Base-by-base conservation (phyloP, 768 basidiomycete genomes). In the Pseudohyphozyma bogoriensis region DNA sequence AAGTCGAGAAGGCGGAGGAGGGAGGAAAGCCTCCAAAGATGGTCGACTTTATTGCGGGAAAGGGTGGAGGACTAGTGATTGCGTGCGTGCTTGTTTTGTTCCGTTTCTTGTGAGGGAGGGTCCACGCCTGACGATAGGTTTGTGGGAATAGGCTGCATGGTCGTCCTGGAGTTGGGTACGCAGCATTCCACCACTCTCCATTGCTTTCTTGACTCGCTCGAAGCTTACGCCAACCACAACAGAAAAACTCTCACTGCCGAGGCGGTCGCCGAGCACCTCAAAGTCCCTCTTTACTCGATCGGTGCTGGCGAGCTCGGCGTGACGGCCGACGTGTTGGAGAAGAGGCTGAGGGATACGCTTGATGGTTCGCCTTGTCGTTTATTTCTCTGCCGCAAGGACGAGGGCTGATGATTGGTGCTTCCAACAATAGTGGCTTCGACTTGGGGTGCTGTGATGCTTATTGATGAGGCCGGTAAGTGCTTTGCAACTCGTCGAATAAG, bases 221-320 rank as follows among this genome's bases (percentile, higher is more conserved):
- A 18, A 36, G 51, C 24, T 40, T n/a, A n/a, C n/a, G n/a, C n/a
- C n/a, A n/a, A n/a, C n/a, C n/a, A n/a, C n/a, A 93, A 90, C 10
- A 93, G 93, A 60, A 99, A 99, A 76, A 99, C 93, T 0, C 79
- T 99, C 13, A 89, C 97, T 75, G 93, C 93, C 5, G 80, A 93
- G 45, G 93, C 96, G 78, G 96, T 99, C 62, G 93, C 93, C 11
- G 96, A 95, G 75, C 93, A 96, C 87, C 78, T 97, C 56, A 96
- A 95, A 67, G 93, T 56, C 8, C 60, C 60, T 26, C 55, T 56
- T 12, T 61, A 56, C 49, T 24, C 45, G 16, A 73, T 82, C 50
- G 79, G 79, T 26, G 79, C 79, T n/a, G 79, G 79, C 3, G 82
- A 82, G 68, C 73, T 82, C 8, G 80, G 80, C 0, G 81, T 81